Base-by-base conservation (phyloP, 2,329 filamentous ascomycete species). In the Colletotrichum falcatum region DNA sequence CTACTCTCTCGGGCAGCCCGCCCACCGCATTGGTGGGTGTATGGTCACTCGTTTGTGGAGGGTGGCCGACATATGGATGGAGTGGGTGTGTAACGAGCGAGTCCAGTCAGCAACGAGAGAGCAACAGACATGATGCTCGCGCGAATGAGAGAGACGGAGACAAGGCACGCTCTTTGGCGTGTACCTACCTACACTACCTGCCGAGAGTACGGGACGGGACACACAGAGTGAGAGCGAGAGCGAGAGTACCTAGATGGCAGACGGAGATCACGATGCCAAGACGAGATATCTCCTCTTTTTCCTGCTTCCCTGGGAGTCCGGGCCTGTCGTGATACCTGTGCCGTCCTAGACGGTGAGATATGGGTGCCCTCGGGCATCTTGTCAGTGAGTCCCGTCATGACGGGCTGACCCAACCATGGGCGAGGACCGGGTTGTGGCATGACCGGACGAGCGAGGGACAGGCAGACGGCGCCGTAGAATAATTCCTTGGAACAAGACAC, bases 181-280 rank as follows among this genome's bases (percentile, higher is more conserved):
- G 20, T 44, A 42, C 18, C 39, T 20, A 42, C 18, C 20, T 44
- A 37, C 30, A 39, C 37, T 39, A 16, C 37, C 11, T 39, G 9
- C n/a, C n/a, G n/a, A n/a, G 39, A 42, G 39, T 42, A 54, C 23
- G 44, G 44, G 49, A 30, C 16, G 20, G 20, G 49, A 16, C 26
- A 55, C 20, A 35, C 20, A 28, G 16, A 51, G 42, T 46, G 11
- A 23, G n/a, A 12, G n/a, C 5, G 44, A 42, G 16, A 44, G 18
- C n/a, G 42, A n/a, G 42, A n/a, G 18, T 37, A 37, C 33, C 33
- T 33, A 33, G 33, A 9, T 44, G 49, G 39, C 39, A 63, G 59
- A 49, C 51, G 28, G 61, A 69, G 54, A 69, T 65, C 63, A 67
- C 44, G 63, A 61, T 67, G 63, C 56, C 67, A 70, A 68, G 68